A percentile compares a stretch with the other conserved stretches of the same genome.
phyloP scores from a whole-genome alignment of 1,139 yeast genomes.

The Lodderomyces beijingensis region DNA sequence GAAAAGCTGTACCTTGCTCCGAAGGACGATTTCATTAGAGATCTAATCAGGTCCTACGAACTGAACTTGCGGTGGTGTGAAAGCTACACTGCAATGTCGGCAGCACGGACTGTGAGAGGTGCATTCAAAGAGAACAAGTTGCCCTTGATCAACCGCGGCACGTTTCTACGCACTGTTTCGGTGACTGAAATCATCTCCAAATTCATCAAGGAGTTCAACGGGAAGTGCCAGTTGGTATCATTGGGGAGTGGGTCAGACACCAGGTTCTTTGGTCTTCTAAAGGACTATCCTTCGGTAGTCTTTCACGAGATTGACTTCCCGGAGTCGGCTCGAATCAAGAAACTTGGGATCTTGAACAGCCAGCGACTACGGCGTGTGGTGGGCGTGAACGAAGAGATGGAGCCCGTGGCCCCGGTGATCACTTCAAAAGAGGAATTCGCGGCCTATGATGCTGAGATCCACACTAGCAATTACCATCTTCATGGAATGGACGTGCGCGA shows the following conservation, averaged over 20 bases:
- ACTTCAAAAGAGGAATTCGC: conserved; percentile 22
- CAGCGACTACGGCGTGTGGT: conserved; percentile 18
- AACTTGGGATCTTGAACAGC: conserved; percentile 43
- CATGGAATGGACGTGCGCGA: conserved; percentile 54
- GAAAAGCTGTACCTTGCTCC: conserved; percentile 47
- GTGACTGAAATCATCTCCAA: conserved; percentile 52
- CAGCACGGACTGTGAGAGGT: conserved; percentile 37
- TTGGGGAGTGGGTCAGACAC: conserved; percentile 98
- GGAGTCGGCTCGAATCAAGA: conserved; percentile 58
- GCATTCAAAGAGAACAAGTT: conserved; percentile 47
- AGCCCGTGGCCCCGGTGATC: conserved; percentile 9
- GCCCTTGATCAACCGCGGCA: conserved; percentile 81
- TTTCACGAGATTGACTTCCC: conserved; percentile 78
- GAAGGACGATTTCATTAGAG: conserved; percentile 45
- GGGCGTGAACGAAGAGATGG: conserved; percentile 10
- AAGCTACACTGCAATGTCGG: conserved; percentile 39
- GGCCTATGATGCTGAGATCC: conserved; percentile 26
- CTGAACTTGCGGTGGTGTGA: conserved; percentile 32
- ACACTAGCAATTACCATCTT: conserved; percentile 48
- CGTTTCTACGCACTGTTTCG: conserved; percentile 67
- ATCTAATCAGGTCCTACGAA: conserved; percentile 39
- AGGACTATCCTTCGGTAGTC: conserved; percentile 19
- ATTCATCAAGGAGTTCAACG: conserved; percentile 37
- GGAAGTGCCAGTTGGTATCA: conserved; percentile 60
- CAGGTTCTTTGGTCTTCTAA: conserved; percentile 53